phyloP scores from a whole-genome alignment of 1,139 yeast species.

The Suhomyces guaymorum region DNA sequence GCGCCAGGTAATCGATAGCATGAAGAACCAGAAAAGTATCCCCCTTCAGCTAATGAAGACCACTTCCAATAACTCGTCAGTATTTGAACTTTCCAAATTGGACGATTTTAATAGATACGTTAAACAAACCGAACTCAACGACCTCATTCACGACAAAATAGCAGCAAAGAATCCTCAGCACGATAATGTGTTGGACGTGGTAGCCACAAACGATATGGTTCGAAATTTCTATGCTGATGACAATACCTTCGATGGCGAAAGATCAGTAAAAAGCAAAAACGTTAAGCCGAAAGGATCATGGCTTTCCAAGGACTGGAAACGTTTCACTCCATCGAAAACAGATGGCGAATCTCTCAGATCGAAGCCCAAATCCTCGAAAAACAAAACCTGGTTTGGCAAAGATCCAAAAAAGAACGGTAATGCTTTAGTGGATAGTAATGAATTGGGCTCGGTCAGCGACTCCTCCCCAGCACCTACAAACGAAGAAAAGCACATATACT shows the following conservation, averaged over 20 bases:
- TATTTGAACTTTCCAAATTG: slow-evolving; percentile 36
- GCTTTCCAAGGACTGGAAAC: slow-evolving; percentile 15
- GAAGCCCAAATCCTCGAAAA: slow-evolving; percentile 6
- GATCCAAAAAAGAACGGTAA: slow-evolving; percentile 7
- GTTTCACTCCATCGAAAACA: slow-evolving; percentile 6
- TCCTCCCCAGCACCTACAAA: slow-evolving; percentile 4
- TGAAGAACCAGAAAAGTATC: slow-evolving; percentile 24
- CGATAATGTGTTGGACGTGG: slow-evolving; percentile 31
- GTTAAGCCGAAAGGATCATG: slow-evolving; percentile 17
- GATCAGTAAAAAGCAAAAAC: slow-evolving; percentile 4
- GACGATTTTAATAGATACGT: slow-evolving; percentile 42
- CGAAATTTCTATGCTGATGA: slow-evolving; percentile 31
- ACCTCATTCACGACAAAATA: slow-evolving; percentile 27
- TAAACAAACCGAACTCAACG: slow-evolving; percentile 39
- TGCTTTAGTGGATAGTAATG: slow-evolving; percentile 10
- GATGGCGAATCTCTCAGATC: slow-evolving; percentile 12
- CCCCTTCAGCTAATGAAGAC: slow-evolving; percentile 28
- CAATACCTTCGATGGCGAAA: slow-evolving; percentile 17
- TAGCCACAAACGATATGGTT: slow-evolving; percentile 31
- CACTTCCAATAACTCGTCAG: slow-evolving; percentile 23
- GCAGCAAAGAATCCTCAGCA: slow-evolving; percentile 13
- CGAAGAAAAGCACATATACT: slow-evolving; percentile 10
- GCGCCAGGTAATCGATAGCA: slow-evolving; percentile 14
- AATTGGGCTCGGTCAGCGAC: slow-evolving; percentile 7
- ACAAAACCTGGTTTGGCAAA: slow-evolving; percentile 9